Evolutionary conservation across 176 grass and related monocot genomes (phyloP), one percentile per base, ranked within the genome.

Genomic region (Rhynchospora tenuis): DNA sequence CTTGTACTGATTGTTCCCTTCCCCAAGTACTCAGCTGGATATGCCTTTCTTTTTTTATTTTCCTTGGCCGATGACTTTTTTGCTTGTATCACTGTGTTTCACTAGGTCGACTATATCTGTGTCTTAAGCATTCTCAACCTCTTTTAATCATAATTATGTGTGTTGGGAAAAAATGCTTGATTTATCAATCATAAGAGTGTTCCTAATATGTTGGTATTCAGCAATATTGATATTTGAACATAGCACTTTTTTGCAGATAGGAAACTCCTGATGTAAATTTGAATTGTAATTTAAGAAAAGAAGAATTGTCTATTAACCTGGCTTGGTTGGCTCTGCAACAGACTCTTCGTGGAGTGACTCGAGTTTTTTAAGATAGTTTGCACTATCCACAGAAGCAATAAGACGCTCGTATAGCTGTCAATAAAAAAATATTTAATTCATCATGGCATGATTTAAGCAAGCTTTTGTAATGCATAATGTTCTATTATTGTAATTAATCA

Each of bases 381-480:
- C 86, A 26, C 84, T 92, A 50, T 97, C 90, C 11, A 92, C 88
- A 15, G 88, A 84, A 1, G 81, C 77, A 59, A 88, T 22, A 65
- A 97, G 88, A 6, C 87, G 92, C 64, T 81, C 88, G 83, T 92
- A 89, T 31, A 97, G 56, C 94, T 97, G 87, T 59, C 84, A n/a
- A 7, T 0, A 28, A 52, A 84, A 81, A 88, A 87, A 61, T 12
- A 71, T 10, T 46, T 46, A 71, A 71, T 57, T 10, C 2, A 54
- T 16, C 19, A 64, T 81, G 14, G 24, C 84, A 73, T 45, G 12
- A 86, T 26, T 26, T 14, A 22, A 89, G 0, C 31, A 43, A 64
- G 16, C 3, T 86, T 24, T 1, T 64, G 38, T 82, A 83, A 28
- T 43, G 2, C 65, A 7, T 43, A 19, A 9, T 68, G 29, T 68